These are phyloP conservation scores for Pichia cabralensis DNA, from an alignment of 805 yeast genomes.

Conservation along the genomic window DNA sequence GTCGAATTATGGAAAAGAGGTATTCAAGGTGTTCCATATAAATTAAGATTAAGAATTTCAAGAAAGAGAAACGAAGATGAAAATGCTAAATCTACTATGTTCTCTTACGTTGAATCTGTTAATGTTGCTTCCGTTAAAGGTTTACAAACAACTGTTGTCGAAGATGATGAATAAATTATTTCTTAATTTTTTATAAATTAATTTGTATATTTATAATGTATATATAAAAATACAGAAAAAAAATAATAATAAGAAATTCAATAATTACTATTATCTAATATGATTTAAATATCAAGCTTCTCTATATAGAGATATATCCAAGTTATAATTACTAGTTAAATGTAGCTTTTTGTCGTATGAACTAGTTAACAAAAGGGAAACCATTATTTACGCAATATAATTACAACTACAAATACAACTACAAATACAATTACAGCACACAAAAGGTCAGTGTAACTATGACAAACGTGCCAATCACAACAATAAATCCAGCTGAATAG, in stretches of 20 bases:
- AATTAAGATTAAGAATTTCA: conserved; percentile 97
- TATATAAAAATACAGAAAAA: no score
- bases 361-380: no score
- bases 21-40: conserved; percentile 97
- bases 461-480: conserved; percentile 67
- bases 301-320: no score
- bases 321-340: no score
- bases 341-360: no score
- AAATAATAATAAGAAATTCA: no score
- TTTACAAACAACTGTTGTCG: conserved; percentile 95
- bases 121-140: conserved; percentile 92
- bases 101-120: conserved; percentile 97
- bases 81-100: conserved; percentile 95
- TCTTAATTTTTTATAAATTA: conserved; percentile 1
- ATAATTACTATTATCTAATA: no score
- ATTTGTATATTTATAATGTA: not conserved
- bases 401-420: not conserved
- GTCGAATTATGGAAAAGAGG: conserved; percentile 99
- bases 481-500: conserved; percentile 40
- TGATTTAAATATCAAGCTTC: no score
- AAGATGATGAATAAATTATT: conserved; percentile 37
- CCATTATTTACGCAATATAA: no score
- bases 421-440: not conserved
- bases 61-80: conserved; percentile 98
- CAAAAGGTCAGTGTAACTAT: conserved; percentile 71